Evolutionary conservation across 352 stramenopile species (phyloP), one percentile per base, ranked within the genome.

Genomic region (Globisporangium cederbergense): DNA sequence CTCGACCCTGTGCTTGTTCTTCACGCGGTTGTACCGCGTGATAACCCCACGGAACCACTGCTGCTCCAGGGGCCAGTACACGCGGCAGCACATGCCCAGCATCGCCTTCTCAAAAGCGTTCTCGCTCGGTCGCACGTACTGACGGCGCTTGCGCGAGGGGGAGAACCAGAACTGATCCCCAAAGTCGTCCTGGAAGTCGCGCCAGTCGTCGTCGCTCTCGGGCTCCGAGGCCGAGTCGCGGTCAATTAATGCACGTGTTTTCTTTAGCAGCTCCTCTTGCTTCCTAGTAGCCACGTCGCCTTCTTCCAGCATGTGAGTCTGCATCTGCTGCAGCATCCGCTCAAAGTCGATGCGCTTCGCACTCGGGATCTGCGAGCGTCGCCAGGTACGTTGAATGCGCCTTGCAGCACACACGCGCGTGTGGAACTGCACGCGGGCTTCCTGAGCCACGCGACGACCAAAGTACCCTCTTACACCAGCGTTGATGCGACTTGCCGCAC

Each of bases 161-260:
- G 86, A 95, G 68, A 93, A 95, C 81, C 83, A 95, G 54, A 91
- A 93, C 54, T 78, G 73, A 47, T 86, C 77, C 4, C 78, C 82
- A 22, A 76, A 71, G 18, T 88, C 77, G 52, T 90, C 81, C 49
- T 78, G 58, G 38, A 90, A 89, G 32, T 90, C 83, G 13, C 70
- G 68, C 86, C 86, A 95, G 70, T 93, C 86, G 43, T 92, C 80
- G 34, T 95, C 86, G 47, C 78, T 89, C 49, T 91, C 83, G 0
- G 74, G 58, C 38, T 92, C 85, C 0, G 85, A 93, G 28, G 85
- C 85, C 13, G 85, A 93, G 71, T 92, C 83, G 16, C 70, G 77
- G 56, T 90, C 75, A 13, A 78, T 68, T 14, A 85, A 58, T 30
- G 74, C 71, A 3, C 71, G 66, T 0, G 81, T 79, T 40, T 81